Percentiles rank a stretch among this genome's conserved stretches.
Evolutionary conservation across 768 basidiomycete genomes (phyloP).

Genomic region (Phlebiopsis flavidoalba): DNA sequence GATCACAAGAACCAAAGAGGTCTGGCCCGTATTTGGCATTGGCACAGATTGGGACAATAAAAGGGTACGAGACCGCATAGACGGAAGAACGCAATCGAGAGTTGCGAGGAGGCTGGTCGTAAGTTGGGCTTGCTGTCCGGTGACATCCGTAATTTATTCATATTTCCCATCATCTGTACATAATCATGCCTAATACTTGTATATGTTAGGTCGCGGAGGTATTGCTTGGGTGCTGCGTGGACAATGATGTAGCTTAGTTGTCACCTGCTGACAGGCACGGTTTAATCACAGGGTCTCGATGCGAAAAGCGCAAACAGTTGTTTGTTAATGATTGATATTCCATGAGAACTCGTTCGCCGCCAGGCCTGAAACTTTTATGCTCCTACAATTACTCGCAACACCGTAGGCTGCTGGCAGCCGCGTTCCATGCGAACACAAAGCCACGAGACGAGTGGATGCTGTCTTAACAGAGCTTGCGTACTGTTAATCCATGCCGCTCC

Average conservation of each 20-base stretch:
- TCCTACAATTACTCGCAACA: background rate
- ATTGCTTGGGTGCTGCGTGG: background rate
- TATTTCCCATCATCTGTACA: background rate
- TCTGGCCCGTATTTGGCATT: conserved; percentile 88
- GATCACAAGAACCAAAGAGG: conserved; percentile 71
- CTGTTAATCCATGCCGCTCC: background rate
- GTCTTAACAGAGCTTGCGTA: background rate
- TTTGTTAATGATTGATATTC: background rate
- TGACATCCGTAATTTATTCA: conserved; percentile 16
- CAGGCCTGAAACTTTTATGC: too few relatives aligned
- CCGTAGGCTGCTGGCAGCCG: background rate
- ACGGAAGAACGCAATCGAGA: conserved; percentile 62
- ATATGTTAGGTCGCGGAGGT: conserved; percentile 4
- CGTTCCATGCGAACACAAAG: background rate
- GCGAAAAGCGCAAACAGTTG: background rate
- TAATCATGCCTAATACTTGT: background rate
- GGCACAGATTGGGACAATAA: conserved; percentile 94
- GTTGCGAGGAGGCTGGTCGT: conserved; percentile 77
- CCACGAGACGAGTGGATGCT: background rate
- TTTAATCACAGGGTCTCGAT: conserved; percentile 1
- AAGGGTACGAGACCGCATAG: conserved; percentile 68
- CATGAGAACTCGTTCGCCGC: background rate
- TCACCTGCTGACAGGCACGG: background rate
- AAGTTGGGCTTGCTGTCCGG: conserved; percentile 50
- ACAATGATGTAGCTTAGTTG: background rate